Evolutionary conservation across 2,329 filamentous ascomycete genomes (phyloP).

Genomic region (Microsporum audouinii): DNA sequence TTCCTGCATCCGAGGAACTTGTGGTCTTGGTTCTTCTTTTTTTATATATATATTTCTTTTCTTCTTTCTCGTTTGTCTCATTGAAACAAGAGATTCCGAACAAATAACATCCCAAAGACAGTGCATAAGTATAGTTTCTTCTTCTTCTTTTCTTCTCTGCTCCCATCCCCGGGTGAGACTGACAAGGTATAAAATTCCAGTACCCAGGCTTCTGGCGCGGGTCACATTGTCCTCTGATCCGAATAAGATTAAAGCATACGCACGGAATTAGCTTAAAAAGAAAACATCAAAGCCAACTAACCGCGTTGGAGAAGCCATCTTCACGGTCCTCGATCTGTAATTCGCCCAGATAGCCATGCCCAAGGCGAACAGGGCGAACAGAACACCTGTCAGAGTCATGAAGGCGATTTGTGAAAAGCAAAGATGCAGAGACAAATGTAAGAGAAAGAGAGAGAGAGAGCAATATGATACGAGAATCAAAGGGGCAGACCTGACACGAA

Average conservation of each 20-base stretch:
- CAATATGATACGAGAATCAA: neutral
- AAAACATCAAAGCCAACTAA: neutral
- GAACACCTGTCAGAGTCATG: neutral
- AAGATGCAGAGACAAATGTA: neutral
- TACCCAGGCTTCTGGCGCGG: neutral
- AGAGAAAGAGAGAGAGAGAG: neutral
- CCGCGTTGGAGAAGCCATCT: neutral
- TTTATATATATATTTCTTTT: neutral
- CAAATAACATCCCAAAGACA: neutral
- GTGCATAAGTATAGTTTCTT: neutral
- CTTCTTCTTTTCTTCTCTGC: neutral
- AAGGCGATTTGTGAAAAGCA: neutral
- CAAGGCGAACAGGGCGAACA: neutral
- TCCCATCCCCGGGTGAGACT: neutral
- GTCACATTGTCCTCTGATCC: neutral
- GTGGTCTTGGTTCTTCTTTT: neutral
- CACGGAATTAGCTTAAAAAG: neutral
- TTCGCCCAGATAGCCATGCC: neutral
- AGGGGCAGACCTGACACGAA: neutral
- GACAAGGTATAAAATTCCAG: neutral
- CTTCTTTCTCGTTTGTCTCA: neutral
- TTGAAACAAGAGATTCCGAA: neutral
- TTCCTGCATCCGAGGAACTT: neutral
- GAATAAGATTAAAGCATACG: constrained; percentile 2
- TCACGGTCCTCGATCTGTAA: neutral